Evolutionary conservation across 192 early-diverging fungal genomes (phyloP), one percentile per base, ranked within the genome.

Genomic region (Rhizophagus clarus): DNA sequence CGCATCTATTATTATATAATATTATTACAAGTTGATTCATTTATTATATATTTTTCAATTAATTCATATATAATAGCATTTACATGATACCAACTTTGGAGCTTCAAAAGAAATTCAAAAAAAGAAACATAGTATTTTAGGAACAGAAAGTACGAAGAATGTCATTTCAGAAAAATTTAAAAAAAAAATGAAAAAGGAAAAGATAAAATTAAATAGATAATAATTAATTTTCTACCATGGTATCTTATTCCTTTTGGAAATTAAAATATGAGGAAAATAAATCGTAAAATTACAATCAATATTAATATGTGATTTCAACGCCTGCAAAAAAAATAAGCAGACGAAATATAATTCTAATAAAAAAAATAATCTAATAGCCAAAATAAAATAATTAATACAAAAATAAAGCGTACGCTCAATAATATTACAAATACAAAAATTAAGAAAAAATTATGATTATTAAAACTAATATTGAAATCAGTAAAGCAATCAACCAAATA

Each of bases 101-200:
- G 85, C 85, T 40, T 85, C 86, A 79, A 88, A 81, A 83, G 80
- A 88, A 79, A 87, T 90, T 61, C 89, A 91, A 74, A 86, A 87
- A 82, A 89, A 90, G 77, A 94, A 94, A 40, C 68, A 34, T 37
- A 37, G 12, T 37, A 7, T 70, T 70, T 70, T 70, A n/a, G 68
- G 42, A 70, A n/a, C 15, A 22, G 37, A 37, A 9, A 37, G 3
- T 32, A 70, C 29, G 22, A 12, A 20, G 2, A 31, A 22, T 69
- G 20, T 37, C 22, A 40, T 6, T 68, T 15, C 15, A 10, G 42
- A 40, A 70, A 70, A 37, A 37, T 0, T 0, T n/a, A 11, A 9
- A 70, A 70, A 37, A 70, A 37, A n/a, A 37, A 17, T 9, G 40
- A 22, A n/a, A 70, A 14, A 22, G 32, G 10, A n/a, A 22, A 40